Evolutionary conservation across 257 asterid genomes (phyloP), one percentile per base, ranked within the genome.

Genomic region (Haberlea rhodopensis): DNA sequence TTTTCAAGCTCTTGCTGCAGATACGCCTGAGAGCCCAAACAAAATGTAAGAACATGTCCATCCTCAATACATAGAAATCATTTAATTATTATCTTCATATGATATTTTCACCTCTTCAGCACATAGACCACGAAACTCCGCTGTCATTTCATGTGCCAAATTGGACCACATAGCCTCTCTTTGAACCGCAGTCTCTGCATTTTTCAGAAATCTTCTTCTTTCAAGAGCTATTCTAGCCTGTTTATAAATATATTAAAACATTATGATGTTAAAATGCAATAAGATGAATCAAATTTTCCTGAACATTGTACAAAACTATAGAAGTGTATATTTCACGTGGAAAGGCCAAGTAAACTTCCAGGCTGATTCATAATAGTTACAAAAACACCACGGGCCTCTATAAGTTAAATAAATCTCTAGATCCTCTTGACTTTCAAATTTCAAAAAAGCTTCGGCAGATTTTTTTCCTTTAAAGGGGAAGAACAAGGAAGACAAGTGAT

Each of bases 161-260:
- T 80, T 85, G 69, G 98, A 92, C 98, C 98, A 92, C 81, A 87
- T 78, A 16, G 87, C 97, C 81, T 92, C 97, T 69, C 95, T 87
- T 65, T 78, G 96, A 68, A 92, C 97, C 55, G 97, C 98, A 52
- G 96, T 89, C 77, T 89, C 97, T 55, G 98, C 97, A 81, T 89
- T 89, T 74, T 88, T 82, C 76, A 92, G 79, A 87, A 92, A 92
- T 54, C 81, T 83, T 73, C 96, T 79, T 85, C 98, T 87, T 80
- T 92, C 98, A 71, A 92, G 97, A 71, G 98, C 97, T 75, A 92
- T 85, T 80, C 98, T 89, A 63, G 96, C 98, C 98, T 92, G 88
- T 59, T 67, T 34, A 66, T 58, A 48, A 72, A 64, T 64, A 71
- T 52, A 68, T 21, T 55, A 32, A 21, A 60, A 49, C 27, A 21